These are phyloP conservation scores for Suhomyces guaymorum DNA, from an alignment of 1,139 yeast genomes.

Conservation along the genomic window DNA sequence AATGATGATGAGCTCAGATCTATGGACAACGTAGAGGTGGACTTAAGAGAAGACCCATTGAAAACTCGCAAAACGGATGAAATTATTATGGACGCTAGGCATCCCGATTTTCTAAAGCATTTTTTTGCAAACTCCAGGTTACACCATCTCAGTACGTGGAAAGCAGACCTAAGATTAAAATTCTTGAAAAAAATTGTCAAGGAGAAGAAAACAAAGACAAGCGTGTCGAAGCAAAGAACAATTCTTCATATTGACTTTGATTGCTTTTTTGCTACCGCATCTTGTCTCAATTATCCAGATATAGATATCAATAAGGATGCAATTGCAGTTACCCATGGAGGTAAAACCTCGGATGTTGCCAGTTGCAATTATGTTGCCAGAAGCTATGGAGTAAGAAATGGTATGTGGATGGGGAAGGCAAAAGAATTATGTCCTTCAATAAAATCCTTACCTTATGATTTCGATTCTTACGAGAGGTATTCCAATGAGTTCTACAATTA, in stretches of 20 bases:
- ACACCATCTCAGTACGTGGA: slow-evolving; percentile 89
- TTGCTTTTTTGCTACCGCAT: slow-evolving; percentile 88
- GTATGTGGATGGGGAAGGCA: slow-evolving; percentile 85
- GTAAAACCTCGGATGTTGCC: slow-evolving; percentile 72
- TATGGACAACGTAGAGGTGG: no score
- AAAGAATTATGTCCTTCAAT: slow-evolving; percentile 63
- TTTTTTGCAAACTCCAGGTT: slow-evolving; percentile 82
- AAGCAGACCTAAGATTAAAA: slow-evolving; percentile 65
- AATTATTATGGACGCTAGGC: slow-evolving; percentile 56
- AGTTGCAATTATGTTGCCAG: slow-evolving; percentile 91
- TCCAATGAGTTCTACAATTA: slow-evolving; percentile 51
- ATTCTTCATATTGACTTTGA: slow-evolving; percentile 89
- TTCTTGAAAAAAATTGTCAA: slow-evolving; percentile 49
- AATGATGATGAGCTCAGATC: no score
- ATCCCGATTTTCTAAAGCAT: slow-evolving; percentile 69
- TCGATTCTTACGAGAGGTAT: slow-evolving; percentile 62
- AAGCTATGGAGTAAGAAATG: slow-evolving; percentile 69
- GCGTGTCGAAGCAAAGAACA: slow-evolving; percentile 18
- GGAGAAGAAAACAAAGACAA: slow-evolving; percentile 12
- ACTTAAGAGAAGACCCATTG: no score
- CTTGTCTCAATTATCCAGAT: slow-evolving; percentile 59
- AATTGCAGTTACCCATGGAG: slow-evolving; percentile 85
- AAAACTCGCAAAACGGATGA: slow-evolving; percentile 9
- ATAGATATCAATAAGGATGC: slow-evolving; percentile 61
- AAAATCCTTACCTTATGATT: slow-evolving; percentile 67